These are phyloP conservation scores for Picea sitchensis DNA, from an alignment of 75 land plant genomes.

Conservation along the genomic window DNA sequence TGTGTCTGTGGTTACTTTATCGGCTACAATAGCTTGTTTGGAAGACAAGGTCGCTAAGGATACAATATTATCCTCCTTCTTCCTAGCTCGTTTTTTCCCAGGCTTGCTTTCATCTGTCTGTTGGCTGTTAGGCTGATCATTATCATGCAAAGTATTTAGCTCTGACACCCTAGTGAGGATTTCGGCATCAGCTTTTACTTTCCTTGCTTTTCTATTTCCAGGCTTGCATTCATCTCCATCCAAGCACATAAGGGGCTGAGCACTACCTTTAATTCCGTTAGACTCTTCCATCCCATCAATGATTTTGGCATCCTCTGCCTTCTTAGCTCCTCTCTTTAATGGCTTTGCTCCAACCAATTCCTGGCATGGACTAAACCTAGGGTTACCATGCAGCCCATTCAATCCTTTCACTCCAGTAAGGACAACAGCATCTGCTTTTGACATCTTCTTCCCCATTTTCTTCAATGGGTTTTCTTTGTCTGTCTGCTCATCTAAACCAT, in stretches of 20 bases:
- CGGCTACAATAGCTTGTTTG: conserved; percentile 25
- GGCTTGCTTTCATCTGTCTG: conserved; percentile 18
- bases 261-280: neutral
- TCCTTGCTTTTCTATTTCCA: conserved; percentile 31
- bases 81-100: conserved; percentile 28
- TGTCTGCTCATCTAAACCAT: neutral
- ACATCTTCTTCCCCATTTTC: neutral
- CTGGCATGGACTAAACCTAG: neutral
- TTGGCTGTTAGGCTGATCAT: conserved; percentile 14
- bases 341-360: conserved; percentile 7
- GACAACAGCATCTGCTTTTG: conserved; percentile 1
- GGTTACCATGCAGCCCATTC: neutral
- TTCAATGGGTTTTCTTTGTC: neutral
- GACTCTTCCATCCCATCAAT: conserved; percentile 18
- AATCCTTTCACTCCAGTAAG: neutral
- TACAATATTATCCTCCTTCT: conserved; percentile 21
- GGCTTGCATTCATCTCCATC: neutral
- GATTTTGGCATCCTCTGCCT: neutral
- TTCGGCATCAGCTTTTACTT: conserved; percentile 21
- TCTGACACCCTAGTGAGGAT: conserved; percentile 5
- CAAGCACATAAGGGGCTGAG: neutral
- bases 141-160: conserved; percentile 15
- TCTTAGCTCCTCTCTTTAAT: conserved; percentile 16
- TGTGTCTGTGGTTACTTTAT: conserved; percentile 31
- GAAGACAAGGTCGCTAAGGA: conserved; percentile 17